phyloP scores from a whole-genome alignment of 1,139 yeast genomes.

The Blastobotrys indianensis region DNA sequence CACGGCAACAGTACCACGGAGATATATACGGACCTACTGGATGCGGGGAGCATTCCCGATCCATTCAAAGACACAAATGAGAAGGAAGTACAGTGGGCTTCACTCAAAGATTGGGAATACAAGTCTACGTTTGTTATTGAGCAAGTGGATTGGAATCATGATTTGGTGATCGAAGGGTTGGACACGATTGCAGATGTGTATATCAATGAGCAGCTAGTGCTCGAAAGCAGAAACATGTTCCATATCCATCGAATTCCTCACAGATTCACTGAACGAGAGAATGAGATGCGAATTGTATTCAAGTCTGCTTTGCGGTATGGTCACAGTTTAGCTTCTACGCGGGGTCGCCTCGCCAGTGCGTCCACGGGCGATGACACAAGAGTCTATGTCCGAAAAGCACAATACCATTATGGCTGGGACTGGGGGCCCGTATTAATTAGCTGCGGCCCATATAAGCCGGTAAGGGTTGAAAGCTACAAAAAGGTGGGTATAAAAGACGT shows the following conservation, averaged over 20 bases:
- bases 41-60: constrained; percentile 38
- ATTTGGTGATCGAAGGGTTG: constrained; percentile 40
- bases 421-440: constrained; percentile 49
- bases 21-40: constrained; percentile 39
- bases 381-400: constrained; percentile 46
- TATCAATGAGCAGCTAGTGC: constrained; percentile 35
- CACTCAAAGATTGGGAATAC: constrained; percentile 34
- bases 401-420: constrained; percentile 55
- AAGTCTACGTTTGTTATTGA: constrained; percentile 18
- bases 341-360: constrained; percentile 13
- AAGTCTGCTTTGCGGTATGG: constrained; percentile 29
- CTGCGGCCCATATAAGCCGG: constrained; percentile 45
- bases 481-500: constrained; percentile 21
- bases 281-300: constrained; percentile 28
- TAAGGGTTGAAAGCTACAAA: constrained; percentile 32
- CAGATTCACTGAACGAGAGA: constrained; percentile 19
- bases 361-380: constrained; percentile 43
- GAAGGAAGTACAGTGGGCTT: constrained; percentile 43
- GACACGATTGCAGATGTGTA: constrained; percentile 42
- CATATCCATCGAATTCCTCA: constrained; percentile 26
- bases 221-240: constrained; percentile 40
- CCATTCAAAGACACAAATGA: constrained; percentile 43
- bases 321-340: constrained; percentile 25
- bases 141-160: constrained; percentile 8
- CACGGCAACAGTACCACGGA: constrained; percentile 29